Percentiles rank a stretch among this genome's conserved stretches.
phyloP scores from a whole-genome alignment of 441 rosid genomes.

The Pelargonium australe region DNA sequence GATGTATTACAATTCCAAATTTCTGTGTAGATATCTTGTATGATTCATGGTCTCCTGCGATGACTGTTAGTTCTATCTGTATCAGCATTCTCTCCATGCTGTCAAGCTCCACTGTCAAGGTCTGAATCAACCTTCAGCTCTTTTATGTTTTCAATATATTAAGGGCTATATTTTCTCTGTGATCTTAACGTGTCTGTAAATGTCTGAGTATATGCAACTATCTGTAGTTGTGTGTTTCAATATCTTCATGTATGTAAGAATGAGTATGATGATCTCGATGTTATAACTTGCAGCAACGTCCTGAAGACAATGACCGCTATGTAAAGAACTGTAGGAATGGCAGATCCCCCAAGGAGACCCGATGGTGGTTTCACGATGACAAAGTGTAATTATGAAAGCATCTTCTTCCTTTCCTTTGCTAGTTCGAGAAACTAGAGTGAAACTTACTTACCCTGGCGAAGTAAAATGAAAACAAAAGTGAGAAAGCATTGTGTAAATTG shows the following conservation, averaged over 20 bases:
- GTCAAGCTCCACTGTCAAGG: conserved; percentile 93
- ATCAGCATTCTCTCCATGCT: conserved; percentile 99
- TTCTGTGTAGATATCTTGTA: conserved; percentile 71
- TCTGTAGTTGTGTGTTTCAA: too few relatives aligned
- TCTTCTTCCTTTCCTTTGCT: conserved; percentile 21
- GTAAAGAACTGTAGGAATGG: conserved; percentile 95
- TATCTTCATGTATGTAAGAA: not conserved
- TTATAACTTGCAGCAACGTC: conserved; percentile 73
- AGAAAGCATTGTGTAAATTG: conserved; percentile 45
- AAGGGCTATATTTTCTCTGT: not conserved
- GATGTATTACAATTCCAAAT: conserved; percentile 12
- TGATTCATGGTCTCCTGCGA: conserved; percentile 99
- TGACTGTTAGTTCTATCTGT: conserved; percentile 96
- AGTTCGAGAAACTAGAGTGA: conserved; percentile 28
- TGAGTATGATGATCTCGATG: conserved; percentile 15
- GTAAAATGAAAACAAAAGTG: conserved; percentile 28
- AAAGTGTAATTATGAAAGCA: conserved; percentile 50
- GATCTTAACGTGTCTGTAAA: too few relatives aligned
- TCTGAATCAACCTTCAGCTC: conserved; percentile 23
- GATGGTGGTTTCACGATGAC: conserved; percentile 99
- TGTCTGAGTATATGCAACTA: too few relatives aligned
- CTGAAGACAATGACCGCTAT: conserved; percentile 95
- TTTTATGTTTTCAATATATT: not conserved
- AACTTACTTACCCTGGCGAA: conserved; percentile 24
- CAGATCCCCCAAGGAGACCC: conserved; percentile 95